Evolutionary conservation across 2,329 filamentous ascomycete species (phyloP), one percentile per base, ranked within the genome.

Genomic region (Penicillium sp.): DNA sequence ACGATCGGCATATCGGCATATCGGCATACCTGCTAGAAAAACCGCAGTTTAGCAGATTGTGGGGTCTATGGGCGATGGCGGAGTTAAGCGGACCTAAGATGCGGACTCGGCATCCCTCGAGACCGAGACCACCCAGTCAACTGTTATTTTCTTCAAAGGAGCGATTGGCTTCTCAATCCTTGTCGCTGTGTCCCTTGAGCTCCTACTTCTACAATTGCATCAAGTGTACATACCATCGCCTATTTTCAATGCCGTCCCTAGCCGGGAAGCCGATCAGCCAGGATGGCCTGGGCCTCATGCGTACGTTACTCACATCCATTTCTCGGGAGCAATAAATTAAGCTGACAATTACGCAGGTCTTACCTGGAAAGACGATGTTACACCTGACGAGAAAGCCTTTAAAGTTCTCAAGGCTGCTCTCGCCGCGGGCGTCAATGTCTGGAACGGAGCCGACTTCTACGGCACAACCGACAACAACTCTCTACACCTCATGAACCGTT

Each of bases 401-500:
- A 26, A 26, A 24, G 24, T 28, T 4, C 44, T 26, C 24, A 47
- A 47, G 24, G 44, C 44, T 8, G 44, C 24, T 17, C 22, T 47
- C 7, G 44, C 22, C 24, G 44, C 24, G 3, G 22, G 24, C 22
- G 22, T 47, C 44, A 47, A 47, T 47, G 22, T 26, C 44, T 47
- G 44, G 22, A 28, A 28, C 13, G 44, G 44, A 47, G 44, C 44
- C 24, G 44, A 47, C 24, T 28, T 47, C 44, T 47, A 47, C 44
- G 13, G 44, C 44, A 47, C 44, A 4, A 24, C 44, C 7, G 44
- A 47, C 13, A 47, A 47, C 22, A 47, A 47, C 15, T 28, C 44
- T 17, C 7, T 45, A 1, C 42, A 45, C 22, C 42, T 45, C 22
- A 45, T 45, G 42, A 45, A 24, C 22, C 42, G 42, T 4, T 45